Percentiles rank a stretch among this genome's conserved stretches.
phyloP scores from a whole-genome alignment of 148 eudicot genomes.

The Nyssa sinensis region DNA sequence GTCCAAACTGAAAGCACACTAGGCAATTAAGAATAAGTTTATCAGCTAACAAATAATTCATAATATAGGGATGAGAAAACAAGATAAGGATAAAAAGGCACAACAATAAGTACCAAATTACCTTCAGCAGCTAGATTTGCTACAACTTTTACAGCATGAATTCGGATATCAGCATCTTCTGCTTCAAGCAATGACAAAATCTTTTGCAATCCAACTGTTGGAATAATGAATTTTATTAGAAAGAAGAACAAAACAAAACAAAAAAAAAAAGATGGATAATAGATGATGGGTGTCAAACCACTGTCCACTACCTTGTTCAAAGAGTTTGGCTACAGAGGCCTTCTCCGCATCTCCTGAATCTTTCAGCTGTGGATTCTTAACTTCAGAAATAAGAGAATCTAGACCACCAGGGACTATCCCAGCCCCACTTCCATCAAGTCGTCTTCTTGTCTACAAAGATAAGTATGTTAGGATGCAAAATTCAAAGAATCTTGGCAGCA shows the following conservation, averaged over 20 bases:
- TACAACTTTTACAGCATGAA: constrained; percentile 88
- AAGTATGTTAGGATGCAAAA: constrained; percentile 17
- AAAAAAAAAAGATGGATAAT: not conserved
- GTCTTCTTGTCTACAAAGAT: constrained; percentile 61
- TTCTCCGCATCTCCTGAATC: constrained; percentile 66
- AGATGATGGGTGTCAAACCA: not conserved
- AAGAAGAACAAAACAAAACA: constrained; percentile 2
- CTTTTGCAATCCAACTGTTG: constrained; percentile 83
- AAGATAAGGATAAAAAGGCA: not conserved
- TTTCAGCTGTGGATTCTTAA: constrained; percentile 45
- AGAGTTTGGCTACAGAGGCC: constrained; percentile 74
- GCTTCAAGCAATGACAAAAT: constrained; percentile 84
- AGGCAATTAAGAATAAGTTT: not conserved
- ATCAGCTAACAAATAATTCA: not conserved
- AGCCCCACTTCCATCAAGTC: constrained; percentile 51
- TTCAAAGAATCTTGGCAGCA: not conserved
- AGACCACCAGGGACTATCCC: constrained; percentile 30
- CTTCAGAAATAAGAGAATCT: constrained; percentile 58
- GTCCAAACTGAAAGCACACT: not conserved
- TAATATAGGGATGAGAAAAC: not conserved
- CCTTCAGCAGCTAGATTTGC: constrained; percentile 97
- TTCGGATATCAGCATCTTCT: constrained; percentile 73
- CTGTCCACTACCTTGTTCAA: constrained; percentile 78
- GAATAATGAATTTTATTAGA: constrained; percentile 19
- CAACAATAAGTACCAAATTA: constrained; percentile 11